A percentile compares a stretch with the other conserved stretches of the same genome.
phyloP scores from a whole-genome alignment of 139 green algal species.

The Dunaliella sp. region DNA sequence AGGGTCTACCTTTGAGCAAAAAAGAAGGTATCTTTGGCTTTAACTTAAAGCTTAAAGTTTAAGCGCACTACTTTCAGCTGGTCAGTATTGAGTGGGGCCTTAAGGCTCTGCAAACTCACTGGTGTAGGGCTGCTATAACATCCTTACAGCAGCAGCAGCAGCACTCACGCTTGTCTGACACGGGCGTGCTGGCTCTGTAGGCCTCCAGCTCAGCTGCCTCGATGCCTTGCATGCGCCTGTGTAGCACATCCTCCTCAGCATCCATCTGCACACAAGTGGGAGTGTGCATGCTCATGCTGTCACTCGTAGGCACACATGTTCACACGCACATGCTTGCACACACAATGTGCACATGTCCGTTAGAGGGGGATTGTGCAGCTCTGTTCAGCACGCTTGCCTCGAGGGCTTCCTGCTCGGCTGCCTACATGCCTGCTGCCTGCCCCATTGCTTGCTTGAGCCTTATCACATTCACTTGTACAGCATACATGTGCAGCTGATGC shows the following conservation, averaged over 20 bases:
- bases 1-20: no score
- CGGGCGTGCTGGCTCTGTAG: not conserved
- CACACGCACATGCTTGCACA: not conserved
- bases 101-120: no score
- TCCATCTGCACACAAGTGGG: conserved; percentile 23
- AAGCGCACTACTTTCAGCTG: no score
- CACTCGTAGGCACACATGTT: not conserved
- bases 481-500: no score
- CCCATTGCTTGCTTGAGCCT: no score
- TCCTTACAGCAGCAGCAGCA: not conserved
- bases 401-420: no score
- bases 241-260: conserved; percentile 33
- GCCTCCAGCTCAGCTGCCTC: conserved; percentile 37
- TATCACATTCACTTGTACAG: no score
- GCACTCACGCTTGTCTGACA: conserved; percentile 11
- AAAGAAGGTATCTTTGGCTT: no score
- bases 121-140: no score
- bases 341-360: not conserved
- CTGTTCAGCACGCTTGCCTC: not conserved
- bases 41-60: no score
- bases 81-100: no score
- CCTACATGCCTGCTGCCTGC: no score
- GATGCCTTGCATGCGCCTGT: conserved; percentile 18
- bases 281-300: not conserved
- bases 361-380: not conserved